phyloP scores from a whole-genome alignment of 1,284 basidiomycete species.

The Apiotrichum porosum region DNA sequence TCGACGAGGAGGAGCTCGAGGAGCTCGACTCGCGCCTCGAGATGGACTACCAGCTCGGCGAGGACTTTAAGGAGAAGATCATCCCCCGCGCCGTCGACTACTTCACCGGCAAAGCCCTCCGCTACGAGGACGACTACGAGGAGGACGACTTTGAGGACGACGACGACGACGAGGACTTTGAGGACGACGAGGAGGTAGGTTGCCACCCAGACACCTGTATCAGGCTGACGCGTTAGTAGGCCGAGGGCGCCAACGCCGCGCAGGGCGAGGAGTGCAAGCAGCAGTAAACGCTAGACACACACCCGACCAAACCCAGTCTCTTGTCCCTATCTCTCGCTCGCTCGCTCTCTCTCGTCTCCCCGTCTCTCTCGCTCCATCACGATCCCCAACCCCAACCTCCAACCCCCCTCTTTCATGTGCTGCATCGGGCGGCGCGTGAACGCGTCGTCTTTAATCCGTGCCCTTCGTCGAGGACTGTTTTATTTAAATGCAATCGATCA shows the following conservation, averaged over 20 bases:
- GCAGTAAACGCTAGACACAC: constrained; percentile 26
- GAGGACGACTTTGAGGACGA: constrained; percentile 63
- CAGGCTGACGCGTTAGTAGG: constrained; percentile 24
- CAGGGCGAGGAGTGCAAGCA: constrained; percentile 43
- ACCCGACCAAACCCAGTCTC: too few species aligned
- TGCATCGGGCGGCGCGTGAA: background rate
- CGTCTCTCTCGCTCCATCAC: background rate
- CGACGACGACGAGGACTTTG: constrained; percentile 53
- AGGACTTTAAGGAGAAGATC: constrained; percentile 97
- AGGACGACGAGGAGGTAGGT: constrained; percentile 43
- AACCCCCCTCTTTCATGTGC: background rate
- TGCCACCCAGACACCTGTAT: rapidly evolving
- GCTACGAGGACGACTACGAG: constrained; percentile 74
- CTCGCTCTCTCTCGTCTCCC: background rate
- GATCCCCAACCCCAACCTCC: too few species aligned
- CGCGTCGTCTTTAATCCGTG: constrained; percentile 2
- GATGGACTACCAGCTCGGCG: constrained; percentile 96
- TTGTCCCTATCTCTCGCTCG: too few species aligned
- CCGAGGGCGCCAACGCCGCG: constrained; percentile 20
- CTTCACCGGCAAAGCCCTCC: constrained; percentile 93
- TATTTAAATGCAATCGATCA: too few species aligned
- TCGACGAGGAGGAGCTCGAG: constrained; percentile 79
- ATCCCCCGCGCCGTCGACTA: constrained; percentile 92
- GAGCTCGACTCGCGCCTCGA: constrained; percentile 90
- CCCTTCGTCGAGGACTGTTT: too few species aligned